Base-by-base conservation (phyloP, 805 yeast species). In the Pichia rugopelliculosa region DNA sequence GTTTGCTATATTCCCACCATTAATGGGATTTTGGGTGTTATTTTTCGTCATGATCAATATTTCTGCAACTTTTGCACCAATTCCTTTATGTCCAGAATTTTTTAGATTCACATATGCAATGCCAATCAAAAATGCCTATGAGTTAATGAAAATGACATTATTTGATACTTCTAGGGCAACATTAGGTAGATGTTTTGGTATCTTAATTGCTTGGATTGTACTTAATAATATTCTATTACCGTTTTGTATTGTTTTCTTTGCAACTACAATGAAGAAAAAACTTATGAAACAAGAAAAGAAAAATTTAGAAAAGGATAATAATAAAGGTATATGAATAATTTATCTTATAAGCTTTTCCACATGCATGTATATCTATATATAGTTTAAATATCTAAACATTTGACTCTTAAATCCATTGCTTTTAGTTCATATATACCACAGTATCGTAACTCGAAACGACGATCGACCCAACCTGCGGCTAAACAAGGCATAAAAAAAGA, bases 21-120 rank as follows among this genome's bases (percentile, higher is more conserved):
- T 74, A 45, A 54, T 82, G 42, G 89, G 90, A 0, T 76, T 83
- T 56, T 84, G 90, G 88, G 59, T 86, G 56, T 68, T 84, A 53
- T 71, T 76, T 49, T 84, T 86, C 77, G 89, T 84, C 50, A 73
- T 86, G 49, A 41, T 73, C 27, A 86, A 86, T 59, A 79, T 84
- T 44, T 68, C 89, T 2, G 81, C 89, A 22, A 76, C 88, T 0
- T 84, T 84, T 57, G 65, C 79, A 12, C 83, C 90, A 9, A 61
- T 84, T 56, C 85, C 76, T 2, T 65, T 83, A 46, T 69, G 74
- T 26, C 77, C 82, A 4, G 53, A 61, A n/a, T 71, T 85, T 53
- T 84, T 69, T 65, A 66, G 82, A 47, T 80, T 74, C 60, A 86
- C 89, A 18, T 81, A 81, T 56, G 83, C 76, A 20, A 67, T 80